Conservation (phyloP, 2,329 filamentous ascomycete genomes). For the Rutstroemia sp. region DNA sequence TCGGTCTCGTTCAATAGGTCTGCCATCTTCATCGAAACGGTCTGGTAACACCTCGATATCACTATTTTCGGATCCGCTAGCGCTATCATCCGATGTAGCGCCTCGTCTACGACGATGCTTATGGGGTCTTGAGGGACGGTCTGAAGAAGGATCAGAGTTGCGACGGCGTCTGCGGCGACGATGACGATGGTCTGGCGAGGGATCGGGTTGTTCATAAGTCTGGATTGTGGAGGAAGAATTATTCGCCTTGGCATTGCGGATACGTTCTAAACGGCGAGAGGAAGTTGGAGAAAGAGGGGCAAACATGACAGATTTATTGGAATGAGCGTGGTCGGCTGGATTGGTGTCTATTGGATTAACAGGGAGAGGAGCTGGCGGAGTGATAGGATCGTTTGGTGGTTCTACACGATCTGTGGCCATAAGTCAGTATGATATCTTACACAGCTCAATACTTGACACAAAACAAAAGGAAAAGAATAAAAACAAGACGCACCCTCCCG, state of each 20-base stretch:
- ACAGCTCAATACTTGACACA: background rate
- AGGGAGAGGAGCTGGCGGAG: background rate
- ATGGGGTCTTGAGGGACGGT: slow-evolving; percentile 19
- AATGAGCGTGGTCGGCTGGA: background rate
- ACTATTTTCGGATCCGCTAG: background rate
- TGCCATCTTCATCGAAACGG: slow-evolving; percentile 25
- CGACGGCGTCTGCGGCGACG: slow-evolving; percentile 16
- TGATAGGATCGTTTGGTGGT: background rate
- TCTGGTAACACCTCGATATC: slow-evolving; percentile 25
- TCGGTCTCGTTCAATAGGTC: slow-evolving; percentile 7
- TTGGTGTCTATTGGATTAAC: background rate
- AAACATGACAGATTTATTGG: slow-evolving; percentile 28
- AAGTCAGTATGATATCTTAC: background rate
- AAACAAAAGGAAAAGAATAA: slow-evolving; percentile 4
- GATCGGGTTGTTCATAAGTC: slow-evolving; percentile 6
- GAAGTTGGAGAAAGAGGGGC: slow-evolving; percentile 27
- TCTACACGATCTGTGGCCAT: slow-evolving; percentile 1
- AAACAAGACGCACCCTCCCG: slow-evolving; percentile 14
- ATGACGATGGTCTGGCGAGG: slow-evolving; percentile 9
- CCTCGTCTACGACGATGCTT: slow-evolving; percentile 17
- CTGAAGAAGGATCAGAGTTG: slow-evolving; percentile 26
- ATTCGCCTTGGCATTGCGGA: slow-evolving; percentile 2
- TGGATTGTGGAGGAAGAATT: slow-evolving; percentile 2
- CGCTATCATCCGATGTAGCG: slow-evolving; percentile 12
- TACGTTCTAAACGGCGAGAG: slow-evolving; percentile 13